phyloP scores from a whole-genome alignment of 1,139 yeast species.

The Hyphopichia buzzinii region DNA sequence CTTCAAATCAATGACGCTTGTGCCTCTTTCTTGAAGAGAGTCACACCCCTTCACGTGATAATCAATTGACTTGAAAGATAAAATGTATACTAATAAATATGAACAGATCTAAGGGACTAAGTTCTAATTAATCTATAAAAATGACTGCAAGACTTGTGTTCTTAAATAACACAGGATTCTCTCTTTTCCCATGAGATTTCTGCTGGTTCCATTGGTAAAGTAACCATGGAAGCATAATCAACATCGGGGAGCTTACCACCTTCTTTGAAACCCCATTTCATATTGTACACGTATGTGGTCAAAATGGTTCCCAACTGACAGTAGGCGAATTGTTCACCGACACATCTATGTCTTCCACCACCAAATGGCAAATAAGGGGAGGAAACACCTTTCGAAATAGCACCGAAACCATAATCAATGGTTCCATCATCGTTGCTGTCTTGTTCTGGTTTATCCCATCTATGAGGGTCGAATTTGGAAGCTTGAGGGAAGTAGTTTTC shows the following conservation, averaged over 20 bases:
- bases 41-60: no score
- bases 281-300: conserved; percentile 69
- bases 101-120: no score
- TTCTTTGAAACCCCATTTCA: conserved; percentile 69
- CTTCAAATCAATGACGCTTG: no score
- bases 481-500: conserved; percentile 80
- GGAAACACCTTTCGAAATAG: conserved; percentile 90
- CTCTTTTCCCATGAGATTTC: conserved; percentile 74
- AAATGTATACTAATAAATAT: no score
- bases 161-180: conserved; percentile 27
- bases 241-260: conserved; percentile 65
- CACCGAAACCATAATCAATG: conserved; percentile 94
- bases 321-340: conserved; percentile 98
- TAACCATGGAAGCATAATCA: conserved; percentile 92
- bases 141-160: no score
- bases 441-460: conserved; percentile 69
- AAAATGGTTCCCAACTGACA: conserved; percentile 88
- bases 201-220: conserved; percentile 83
- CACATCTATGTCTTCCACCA: conserved; percentile 99
- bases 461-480: conserved; percentile 68
- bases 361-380: conserved; percentile 98
- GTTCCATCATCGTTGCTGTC: conserved; percentile 49
- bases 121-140: no score
- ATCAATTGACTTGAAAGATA: no score
- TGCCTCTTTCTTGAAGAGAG: no score